Base-by-base conservation (phyloP, 2,329 filamentous ascomycete genomes). In the Ophiocordyceps camponoti-leonardi region DNA sequence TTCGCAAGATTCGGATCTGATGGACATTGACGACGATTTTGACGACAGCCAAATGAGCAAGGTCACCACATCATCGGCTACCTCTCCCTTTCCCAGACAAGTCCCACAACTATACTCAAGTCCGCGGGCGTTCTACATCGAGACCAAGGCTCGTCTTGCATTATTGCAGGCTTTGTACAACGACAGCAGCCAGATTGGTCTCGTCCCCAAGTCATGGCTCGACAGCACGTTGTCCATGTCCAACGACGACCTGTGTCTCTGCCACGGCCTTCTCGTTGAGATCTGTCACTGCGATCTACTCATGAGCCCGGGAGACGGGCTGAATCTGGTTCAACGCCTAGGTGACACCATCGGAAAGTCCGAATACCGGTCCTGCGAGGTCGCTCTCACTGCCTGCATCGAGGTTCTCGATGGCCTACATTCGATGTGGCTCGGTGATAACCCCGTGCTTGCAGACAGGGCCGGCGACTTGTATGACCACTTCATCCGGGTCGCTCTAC, bases 391-490 rank as follows among this genome's bases (percentile, higher is more conserved):
- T 41, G 66, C 79, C 18, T 81, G 79, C 50, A 68, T 94, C 22
- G 75, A 81, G 42, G 64, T 84, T 46, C 72, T 94, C 58, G 66
- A 73, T 44, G 75, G 73, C 33, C 70, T 86, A 44, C 72, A 77
- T 37, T 60, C 65, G 13, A 64, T 76, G 37, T 92, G 85, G 85
- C 63, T 70, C 2, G 68, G 75, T 20, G 68, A 73, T 39, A 66
- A 68, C 20, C 71, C 73, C 31, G 67, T 77, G 1, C 66, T 94
- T 3, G 72, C 71, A n/a, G 72, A 75, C 3, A 69, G 74, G 39
- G 84, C 81, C 4, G 73, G 78, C 19, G 81, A 93, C 49, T 65
- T 95, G 19, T 96, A 96, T 59, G 65, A 74, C 41, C 86, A 86
- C 66, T 81, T 92, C 51, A 72, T 87, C 42, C 75, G 76, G 45